Conservation (phyloP, 768 basidiomycete genomes). For the Lactifluus rugatus region DNA sequence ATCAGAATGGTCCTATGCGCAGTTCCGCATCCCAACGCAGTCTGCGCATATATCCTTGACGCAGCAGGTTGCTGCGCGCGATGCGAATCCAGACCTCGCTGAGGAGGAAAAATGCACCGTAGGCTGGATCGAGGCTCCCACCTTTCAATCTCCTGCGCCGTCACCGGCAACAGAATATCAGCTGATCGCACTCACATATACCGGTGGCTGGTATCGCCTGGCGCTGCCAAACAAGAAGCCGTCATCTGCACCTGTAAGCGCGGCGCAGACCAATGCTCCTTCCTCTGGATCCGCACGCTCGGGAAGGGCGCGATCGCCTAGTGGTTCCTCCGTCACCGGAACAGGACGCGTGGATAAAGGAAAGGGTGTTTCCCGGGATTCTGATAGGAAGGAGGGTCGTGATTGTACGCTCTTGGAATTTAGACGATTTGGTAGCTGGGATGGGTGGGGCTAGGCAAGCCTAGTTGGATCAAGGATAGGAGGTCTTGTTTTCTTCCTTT, state of each 20-base stretch:
- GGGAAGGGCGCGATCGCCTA: conserved; percentile 41
- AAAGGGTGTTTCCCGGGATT: conserved; percentile 51
- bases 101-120: conserved; percentile 83
- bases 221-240: conserved; percentile 40
- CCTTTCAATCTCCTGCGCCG: conserved; percentile 26
- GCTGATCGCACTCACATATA: conserved; percentile 76
- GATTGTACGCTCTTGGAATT: conserved; percentile 69
- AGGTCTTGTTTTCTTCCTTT: background rate
- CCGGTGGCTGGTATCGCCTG: conserved; percentile 88
- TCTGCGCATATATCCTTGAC: conserved; percentile 74
- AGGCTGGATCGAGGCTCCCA: conserved; percentile 66
- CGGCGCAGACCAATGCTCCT: conserved; percentile 21
- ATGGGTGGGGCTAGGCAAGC: conserved; percentile 56
- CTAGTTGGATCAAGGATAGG: conserved; percentile 21
- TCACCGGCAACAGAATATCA: conserved; percentile 44
- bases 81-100: conserved; percentile 45
- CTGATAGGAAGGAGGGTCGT: conserved; percentile 49
- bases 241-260: conserved; percentile 20
- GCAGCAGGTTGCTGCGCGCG: conserved; percentile 45
- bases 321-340: conserved; percentile 41
- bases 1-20: conserved; percentile 95
- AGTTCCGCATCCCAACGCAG: conserved; percentile 81
- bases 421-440: conserved; percentile 78
- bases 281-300: conserved; percentile 35
- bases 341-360: conserved; percentile 45